Evolutionary conservation across 305 asterid species (phyloP).

Genomic region (Solanum chacoense): DNA sequence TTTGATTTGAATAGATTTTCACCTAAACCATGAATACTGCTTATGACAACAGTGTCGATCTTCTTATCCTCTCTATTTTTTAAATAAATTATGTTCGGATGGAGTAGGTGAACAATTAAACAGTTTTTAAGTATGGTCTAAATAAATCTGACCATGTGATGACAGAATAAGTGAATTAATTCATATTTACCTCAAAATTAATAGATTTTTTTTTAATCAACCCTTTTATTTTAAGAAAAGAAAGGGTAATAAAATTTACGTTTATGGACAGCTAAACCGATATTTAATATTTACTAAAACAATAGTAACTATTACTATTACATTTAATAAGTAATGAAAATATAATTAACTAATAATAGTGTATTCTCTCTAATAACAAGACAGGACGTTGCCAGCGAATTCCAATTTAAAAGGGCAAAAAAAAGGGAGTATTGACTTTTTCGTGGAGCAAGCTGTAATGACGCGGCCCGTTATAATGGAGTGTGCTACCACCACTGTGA

Average conservation of each 20-base stretch:
- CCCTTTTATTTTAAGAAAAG: not conserved
- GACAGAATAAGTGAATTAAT: not conserved
- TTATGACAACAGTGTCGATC: too few species aligned
- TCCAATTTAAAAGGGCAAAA: too few species aligned
- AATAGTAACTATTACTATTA: too few species aligned
- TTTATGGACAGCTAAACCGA: too few species aligned
- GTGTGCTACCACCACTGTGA: not conserved
- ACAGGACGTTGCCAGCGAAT: too few species aligned
- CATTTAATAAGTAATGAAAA: too few species aligned
- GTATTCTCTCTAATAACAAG: too few species aligned
- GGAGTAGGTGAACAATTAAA: not conserved
- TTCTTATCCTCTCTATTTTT: not conserved
- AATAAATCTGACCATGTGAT: not conserved
- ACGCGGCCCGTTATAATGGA: not conserved
- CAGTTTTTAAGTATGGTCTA: not conserved
- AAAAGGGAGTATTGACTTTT: not conserved
- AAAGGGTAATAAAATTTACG: not conserved
- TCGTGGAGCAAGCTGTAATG: not conserved
- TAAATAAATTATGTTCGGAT: not conserved
- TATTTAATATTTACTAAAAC: too few species aligned
- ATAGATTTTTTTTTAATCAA: not conserved
- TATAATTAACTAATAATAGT: too few species aligned
- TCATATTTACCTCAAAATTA: not conserved
- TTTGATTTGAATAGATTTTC: too few species aligned
- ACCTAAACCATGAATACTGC: too few species aligned